Evolutionary conservation across 176 grass and related monocot genomes (phyloP), one percentile per base, ranked within the genome.

Genomic region (Rhynchospora pubera): DNA sequence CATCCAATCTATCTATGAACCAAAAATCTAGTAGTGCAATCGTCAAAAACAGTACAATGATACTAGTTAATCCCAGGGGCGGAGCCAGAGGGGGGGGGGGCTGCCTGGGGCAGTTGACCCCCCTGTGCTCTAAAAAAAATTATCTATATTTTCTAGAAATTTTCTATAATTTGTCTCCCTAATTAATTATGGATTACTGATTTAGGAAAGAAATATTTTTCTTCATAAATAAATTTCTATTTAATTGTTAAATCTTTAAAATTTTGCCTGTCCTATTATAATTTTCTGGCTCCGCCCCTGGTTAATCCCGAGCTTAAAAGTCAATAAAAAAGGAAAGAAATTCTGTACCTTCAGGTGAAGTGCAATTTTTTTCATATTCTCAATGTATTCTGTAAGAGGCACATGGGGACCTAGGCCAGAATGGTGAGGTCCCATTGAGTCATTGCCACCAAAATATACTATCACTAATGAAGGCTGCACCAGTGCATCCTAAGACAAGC

Each of bases 361-460:
- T 1, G 88, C 91, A 42, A 97, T 97, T 65, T 84, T 90, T 87
- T 87, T 86, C 90, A 92, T 89, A 85, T 97, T 97, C 42, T 81
- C 85, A 61, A 85, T 71, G 83, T 97, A 97, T 89, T 97, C 94
- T 6, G 84, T 79, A 83, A 97, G 83, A 5, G 94, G 94, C 45
- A 97, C 94, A 81, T 97, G 94, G 82, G 90, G 86, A 77, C 94
- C 90, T 13, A 94, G 88, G 63, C 88, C 90, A 8, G 91, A 97
- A 1, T 86, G 65, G 72, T 94, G 88, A 46, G 88, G 67, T 52
- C 79, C 89, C 52, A 94, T 87, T 1, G 89, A 94, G 61, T 97
- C 94, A 51, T 94, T 97, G 50, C 91, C 94, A 66, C 94, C 94
- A 92, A 97, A 92, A 78, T 97, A 97, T 87, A 94, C 91, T 77